phyloP scores from a whole-genome alignment of 163 green algal species.

The Smithsoniella earleae region DNA sequence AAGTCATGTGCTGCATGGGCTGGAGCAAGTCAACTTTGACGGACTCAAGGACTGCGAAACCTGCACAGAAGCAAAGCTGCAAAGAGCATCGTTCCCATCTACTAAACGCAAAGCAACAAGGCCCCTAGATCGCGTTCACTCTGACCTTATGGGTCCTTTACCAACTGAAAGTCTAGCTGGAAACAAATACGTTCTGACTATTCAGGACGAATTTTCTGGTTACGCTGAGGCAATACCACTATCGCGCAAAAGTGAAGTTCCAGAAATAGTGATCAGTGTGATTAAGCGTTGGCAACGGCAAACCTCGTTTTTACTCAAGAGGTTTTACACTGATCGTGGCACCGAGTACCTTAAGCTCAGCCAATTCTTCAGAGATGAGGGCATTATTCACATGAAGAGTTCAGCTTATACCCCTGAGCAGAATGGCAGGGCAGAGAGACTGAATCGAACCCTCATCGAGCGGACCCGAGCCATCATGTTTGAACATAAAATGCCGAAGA shows the following conservation, averaged over 20 bases:
- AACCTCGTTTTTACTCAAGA: slow-evolving; percentile 6
- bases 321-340: slow-evolving; percentile 38
- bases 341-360: slow-evolving; percentile 35
- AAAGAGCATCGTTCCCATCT: not conserved
- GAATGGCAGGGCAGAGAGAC: slow-evolving; percentile 41
- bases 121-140: slow-evolving; percentile 35
- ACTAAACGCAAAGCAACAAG: not conserved
- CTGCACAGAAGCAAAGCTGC: not conserved
- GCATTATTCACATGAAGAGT: slow-evolving; percentile 35
- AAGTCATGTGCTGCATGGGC: too few relatives aligned
- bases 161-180: slow-evolving; percentile 7
- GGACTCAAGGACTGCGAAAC: slow-evolving; percentile 12
- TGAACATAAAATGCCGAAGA: slow-evolving; percentile 12
- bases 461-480: slow-evolving; percentile 31
- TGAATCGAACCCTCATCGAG: slow-evolving; percentile 39
- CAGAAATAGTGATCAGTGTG: not conserved
- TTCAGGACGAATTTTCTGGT: slow-evolving; percentile 40
- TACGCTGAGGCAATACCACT: slow-evolving; percentile 23
- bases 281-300: slow-evolving; percentile 32
- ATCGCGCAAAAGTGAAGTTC: slow-evolving; percentile 27
- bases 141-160: slow-evolving; percentile 35
- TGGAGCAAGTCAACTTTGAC: too few relatives aligned
- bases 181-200: slow-evolving; percentile 34
- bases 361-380: slow-evolving; percentile 15
- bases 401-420: slow-evolving; percentile 42